Base-by-base conservation (phyloP, 2,329 filamentous ascomycete genomes). In the Alternaria gaisen region DNA sequence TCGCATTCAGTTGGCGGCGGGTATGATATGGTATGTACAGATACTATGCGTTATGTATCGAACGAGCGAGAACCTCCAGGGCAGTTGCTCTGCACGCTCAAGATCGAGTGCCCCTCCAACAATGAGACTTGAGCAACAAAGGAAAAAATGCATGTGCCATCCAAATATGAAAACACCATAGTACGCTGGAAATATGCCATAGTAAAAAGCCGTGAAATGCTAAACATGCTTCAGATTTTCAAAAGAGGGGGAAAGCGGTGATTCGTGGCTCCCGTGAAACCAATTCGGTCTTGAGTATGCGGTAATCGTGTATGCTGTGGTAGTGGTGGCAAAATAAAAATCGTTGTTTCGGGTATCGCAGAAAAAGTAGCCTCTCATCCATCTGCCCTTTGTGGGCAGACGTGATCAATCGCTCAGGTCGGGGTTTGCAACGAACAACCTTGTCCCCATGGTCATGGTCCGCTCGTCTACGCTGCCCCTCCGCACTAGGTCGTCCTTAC, bases 401-500 rank as follows among this genome's bases (percentile, higher is more conserved):
- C 69, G 82, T 67, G 14, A 44, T 46, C 70, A 83, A 68, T 84
- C 82, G 71, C 81, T 83, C 62, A 82, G 86, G 78, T 95, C 92
- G 18, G 92, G 92, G 79, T 96, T 96, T 70, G 92, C 92, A 73
- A 96, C 93, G 78, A 91, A 95, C 60, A 96, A 84, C 64, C 92
- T 86, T 50, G 87, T 85, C 58, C 81, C 83, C 76, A 95, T 89
- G 1, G 91, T 94, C 79, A 88, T 90, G 5, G 90, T 91, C 72
- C 91, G 85, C 79, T 95, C 92, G 75, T 95, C 92, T 50, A 96
- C 91, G 74, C 92, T 95, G 58, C 92, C 92, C 72, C 91, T 85
- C 69, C 92, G 85, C 71, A 85, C 86, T 56, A 96, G 82, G 64
- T 94, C 92, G 24, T 93, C 91, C 4, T 86, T 84, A 22, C 51